These are phyloP conservation scores for Fusarium graminum DNA, from an alignment of 2,329 filamentous ascomycete genomes.

Conservation along the genomic window DNA sequence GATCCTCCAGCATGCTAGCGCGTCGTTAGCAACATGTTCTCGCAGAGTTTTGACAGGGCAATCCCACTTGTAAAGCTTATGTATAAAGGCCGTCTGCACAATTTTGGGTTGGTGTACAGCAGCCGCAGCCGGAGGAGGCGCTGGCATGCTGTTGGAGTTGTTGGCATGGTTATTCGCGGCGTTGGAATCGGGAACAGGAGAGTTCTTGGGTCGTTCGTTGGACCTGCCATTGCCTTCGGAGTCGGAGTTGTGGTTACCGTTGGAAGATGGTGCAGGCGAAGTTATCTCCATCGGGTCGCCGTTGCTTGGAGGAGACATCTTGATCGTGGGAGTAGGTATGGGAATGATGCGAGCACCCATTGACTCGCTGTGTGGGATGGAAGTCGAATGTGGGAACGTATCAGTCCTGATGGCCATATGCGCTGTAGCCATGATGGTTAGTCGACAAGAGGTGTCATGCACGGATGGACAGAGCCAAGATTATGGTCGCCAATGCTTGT, in stretches of 20 bases:
- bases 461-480: slow-evolving; percentile 21
- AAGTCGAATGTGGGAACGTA: slow-evolving; percentile 60
- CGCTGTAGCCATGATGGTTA: slow-evolving; percentile 55
- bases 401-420: slow-evolving; percentile 68
- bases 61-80: slow-evolving; percentile 96
- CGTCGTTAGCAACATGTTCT: slow-evolving; percentile 44
- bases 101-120: slow-evolving; percentile 95
- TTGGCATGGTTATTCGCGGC: slow-evolving; percentile 45
- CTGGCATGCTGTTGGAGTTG: slow-evolving; percentile 60
- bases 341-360: slow-evolving; percentile 68
- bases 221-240: slow-evolving; percentile 56
- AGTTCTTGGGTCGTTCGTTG: slow-evolving; percentile 54
- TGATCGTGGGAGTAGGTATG: slow-evolving; percentile 68
- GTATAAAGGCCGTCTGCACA: slow-evolving; percentile 98
- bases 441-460: slow-evolving; percentile 39
- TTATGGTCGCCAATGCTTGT: slow-evolving; percentile 31
- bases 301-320: slow-evolving; percentile 69
- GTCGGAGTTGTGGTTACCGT: slow-evolving; percentile 61
- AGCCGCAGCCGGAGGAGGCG: slow-evolving; percentile 69
- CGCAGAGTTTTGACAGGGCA: neutral
- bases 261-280: slow-evolving; percentile 62
- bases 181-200: slow-evolving; percentile 57
- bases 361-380: slow-evolving; percentile 58
- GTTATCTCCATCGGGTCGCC: slow-evolving; percentile 73
- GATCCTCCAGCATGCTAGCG: slow-evolving; percentile 93